Percentiles rank a stretch among this genome's conserved stretches.
Evolutionary conservation across 139 green algal species (phyloP).

Genomic region (Volvox reticuliferus): DNA sequence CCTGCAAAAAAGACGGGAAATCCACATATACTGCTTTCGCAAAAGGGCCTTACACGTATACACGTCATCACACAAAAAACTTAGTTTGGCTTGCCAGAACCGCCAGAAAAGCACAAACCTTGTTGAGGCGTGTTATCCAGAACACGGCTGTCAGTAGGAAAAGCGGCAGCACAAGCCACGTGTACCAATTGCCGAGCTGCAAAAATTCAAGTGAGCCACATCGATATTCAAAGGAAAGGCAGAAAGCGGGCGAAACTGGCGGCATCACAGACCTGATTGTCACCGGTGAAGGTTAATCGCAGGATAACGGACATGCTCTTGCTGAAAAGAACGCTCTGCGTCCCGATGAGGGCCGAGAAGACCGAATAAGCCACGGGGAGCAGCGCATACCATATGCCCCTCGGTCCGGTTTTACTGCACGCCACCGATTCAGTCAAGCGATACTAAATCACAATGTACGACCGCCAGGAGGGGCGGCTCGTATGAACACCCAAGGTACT

Average conservation of each 20-base stretch:
- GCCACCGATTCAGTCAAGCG: background rate
- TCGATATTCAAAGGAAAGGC: too few relatives aligned
- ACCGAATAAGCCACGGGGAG: constrained; percentile 85
- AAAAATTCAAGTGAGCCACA: background rate
- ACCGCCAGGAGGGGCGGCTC: background rate
- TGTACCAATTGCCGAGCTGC: constrained; percentile 88
- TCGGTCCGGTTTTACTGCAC: constrained; percentile 41
- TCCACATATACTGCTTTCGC: too few relatives aligned
- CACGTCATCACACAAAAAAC: too few relatives aligned
- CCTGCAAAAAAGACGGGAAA: constrained; percentile 58
- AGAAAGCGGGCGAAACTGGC: too few relatives aligned
- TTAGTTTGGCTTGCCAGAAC: too few relatives aligned
- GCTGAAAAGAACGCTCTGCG: constrained; percentile 88
- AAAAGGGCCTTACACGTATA: too few relatives aligned
- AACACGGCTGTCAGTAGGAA: constrained; percentile 84
- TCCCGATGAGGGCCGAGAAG: constrained; percentile 86
- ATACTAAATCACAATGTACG: background rate
- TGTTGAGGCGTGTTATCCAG: constrained; percentile 88
- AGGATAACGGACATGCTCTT: constrained; percentile 90
- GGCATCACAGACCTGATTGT: constrained; percentile 63
- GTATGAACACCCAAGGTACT: background rate
- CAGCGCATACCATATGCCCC: constrained; percentile 63
- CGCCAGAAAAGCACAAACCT: constrained; percentile 53
- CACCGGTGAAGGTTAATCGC: constrained; percentile 73
- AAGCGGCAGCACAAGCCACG: constrained; percentile 75